Conservation (phyloP, 441 rosid genomes). For the Brassica hybrid region DNA sequence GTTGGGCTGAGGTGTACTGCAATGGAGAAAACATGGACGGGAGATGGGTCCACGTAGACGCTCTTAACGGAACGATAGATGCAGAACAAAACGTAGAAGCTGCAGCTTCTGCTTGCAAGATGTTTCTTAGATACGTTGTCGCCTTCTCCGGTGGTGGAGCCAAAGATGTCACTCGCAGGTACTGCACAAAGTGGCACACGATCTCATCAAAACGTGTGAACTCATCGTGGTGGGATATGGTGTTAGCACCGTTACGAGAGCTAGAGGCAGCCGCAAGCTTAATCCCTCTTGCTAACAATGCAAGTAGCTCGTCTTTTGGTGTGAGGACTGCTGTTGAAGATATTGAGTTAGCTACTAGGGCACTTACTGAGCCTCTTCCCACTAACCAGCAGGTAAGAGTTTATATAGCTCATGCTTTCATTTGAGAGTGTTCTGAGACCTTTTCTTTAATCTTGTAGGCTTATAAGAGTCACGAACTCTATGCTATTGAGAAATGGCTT, state of each 20-base stretch:
- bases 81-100: conserved; percentile 84
- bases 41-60: conserved; percentile 94
- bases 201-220: conserved; percentile 68
- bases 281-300: conserved; percentile 31
- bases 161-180: conserved; percentile 98
- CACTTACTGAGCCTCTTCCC: conserved; percentile 94
- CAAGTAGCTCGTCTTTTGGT: conserved; percentile 50
- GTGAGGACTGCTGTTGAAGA: conserved; percentile 79
- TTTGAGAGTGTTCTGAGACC: conserved; percentile 11
- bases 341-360: conserved; percentile 89
- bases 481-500: conserved; percentile 94
- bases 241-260: conserved; percentile 79
- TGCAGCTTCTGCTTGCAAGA: conserved; percentile 80
- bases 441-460: conserved; percentile 58
- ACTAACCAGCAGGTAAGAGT: conserved; percentile 83
- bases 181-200: conserved; percentile 87
- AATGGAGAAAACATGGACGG: conserved; percentile 79
- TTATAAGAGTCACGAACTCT: conserved; percentile 71
- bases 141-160: conserved; percentile 94
- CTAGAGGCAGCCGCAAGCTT: conserved; percentile 63
- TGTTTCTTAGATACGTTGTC: conserved; percentile 76
- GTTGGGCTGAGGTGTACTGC: conserved; percentile 96
- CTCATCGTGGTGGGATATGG: conserved; percentile 84
- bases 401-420: conserved; percentile 2
- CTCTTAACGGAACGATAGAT: conserved; percentile 69